Base-by-base conservation (phyloP, 768 basidiomycete species). In the Dictyophora rubrovolvata region DNA sequence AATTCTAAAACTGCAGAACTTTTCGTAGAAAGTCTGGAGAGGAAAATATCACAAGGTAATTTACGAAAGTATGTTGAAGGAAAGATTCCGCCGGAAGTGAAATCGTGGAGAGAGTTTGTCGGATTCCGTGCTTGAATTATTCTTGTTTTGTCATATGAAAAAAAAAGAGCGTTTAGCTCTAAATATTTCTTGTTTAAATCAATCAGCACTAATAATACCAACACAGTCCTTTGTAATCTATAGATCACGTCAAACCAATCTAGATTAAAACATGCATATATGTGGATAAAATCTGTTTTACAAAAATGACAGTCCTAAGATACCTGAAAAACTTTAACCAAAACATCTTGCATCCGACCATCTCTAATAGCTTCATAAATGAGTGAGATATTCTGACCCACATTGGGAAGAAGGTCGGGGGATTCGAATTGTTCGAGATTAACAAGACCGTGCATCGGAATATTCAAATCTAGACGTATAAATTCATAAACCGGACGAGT, bases 41-140 rank as follows among this genome's bases (percentile, higher is more conserved):
- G 81, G 72, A 92, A 93, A 72, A 85, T 95, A 65, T 86, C 88
- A 34, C 72, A 81, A 62, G 89, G 93, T 61, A 89, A 85, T 37
- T 72, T 94, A 67, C 73, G 79, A 63, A 78, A 79, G 21, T 99
- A 98, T 69, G 75, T 77, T 33, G 93, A 97, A 71, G 95, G 93
- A 18, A 83, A 77, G 35, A 86, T 95, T 64, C 95, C 95, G 34
- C 78, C 86, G 1, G 95, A 97, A 70, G 93, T 99, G 66, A 81
- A 80, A 65, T 91, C 90, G 34, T 97, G 94, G 94, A 75, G 81
- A 59, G 89, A 94, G 70, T 97, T 91, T 69, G 82, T 93, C 48
- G 90, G 90, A 14, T 73, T 74, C 61, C 79, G 79, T 55, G 86
- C 84, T 37, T 90, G 65, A 77, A 42, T 11, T 55, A 5, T 49